Evolutionary conservation across 192 early-diverging fungal genomes (phyloP), one percentile per base, ranked within the genome.

Genomic region (Anaeromyces robustus): DNA sequence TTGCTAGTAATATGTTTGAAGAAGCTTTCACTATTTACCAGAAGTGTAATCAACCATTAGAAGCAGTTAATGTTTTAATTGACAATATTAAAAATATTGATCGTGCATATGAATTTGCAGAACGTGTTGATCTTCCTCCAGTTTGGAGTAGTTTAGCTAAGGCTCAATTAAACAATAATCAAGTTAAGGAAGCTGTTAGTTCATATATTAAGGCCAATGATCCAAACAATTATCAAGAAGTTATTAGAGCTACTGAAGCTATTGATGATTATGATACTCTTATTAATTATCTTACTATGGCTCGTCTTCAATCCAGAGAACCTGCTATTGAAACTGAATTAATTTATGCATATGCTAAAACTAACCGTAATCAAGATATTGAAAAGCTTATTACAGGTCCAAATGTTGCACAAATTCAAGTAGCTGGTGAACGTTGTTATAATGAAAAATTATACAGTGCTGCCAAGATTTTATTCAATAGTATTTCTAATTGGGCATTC

Each of bases 201-300:
- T 98, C 97, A 37, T 99, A 99, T 84, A 92, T 98, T 82, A 95
- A 95, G 82, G 96, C 98, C 18, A 93, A 95, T 81, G 98, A 99
- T 83, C 91, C 94, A 6, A 86, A 85, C 79, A 96, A 98, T 88
- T 96, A 92, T 80, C 87, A 84, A 52, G 97, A 98, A 83, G 96
- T 99, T 31, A 96, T 96, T 41, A 85, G 87, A 34, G 89, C 93
- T 79, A 93, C 95, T 26, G 85, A 88, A 22, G 89, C 90, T 17
- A 94, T 94, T 29, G 94, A 92, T 83, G 97, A 98, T 88, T 97
- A 91, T 83, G 96, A 97, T 78, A 97, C 98, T 78, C 86, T 99
- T 80, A 93, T 98, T 59, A 92, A 92, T n/a, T 99, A 92, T 88
- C 87, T 99, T 34, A 90, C 94, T 85, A 94, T 96, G 93, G 97